These are phyloP conservation scores for Mallotus repandus DNA, from an alignment of 441 rosid species.

Conservation along the genomic window DNA sequence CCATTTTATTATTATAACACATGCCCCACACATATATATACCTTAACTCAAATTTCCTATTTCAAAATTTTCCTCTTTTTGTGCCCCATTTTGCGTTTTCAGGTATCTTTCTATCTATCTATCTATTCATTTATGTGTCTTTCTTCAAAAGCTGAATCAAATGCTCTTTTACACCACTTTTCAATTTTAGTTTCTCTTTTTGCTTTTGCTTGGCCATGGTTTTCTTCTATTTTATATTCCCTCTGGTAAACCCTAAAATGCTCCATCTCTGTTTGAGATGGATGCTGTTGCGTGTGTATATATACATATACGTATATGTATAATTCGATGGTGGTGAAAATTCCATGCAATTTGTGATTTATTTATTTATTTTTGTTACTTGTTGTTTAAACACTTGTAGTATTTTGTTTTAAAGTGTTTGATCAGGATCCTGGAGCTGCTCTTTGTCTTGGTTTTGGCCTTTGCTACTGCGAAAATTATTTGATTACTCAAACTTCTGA, in stretches of 20 bases:
- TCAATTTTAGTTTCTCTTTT: neutral
- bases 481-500: slow-evolving; percentile 26
- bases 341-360: neutral
- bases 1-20: no score
- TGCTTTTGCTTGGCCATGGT: neutral
- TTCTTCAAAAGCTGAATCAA: neutral
- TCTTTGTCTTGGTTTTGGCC: slow-evolving; percentile 22
- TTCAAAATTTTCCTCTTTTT: neutral
- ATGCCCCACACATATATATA: no score
- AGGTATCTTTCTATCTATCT: slow-evolving; percentile 20
- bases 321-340: neutral
- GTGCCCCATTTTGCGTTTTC: neutral
- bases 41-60: no score
- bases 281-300: neutral
- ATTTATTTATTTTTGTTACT: neutral
- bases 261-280: slow-evolving; percentile 14
- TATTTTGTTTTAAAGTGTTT: neutral
- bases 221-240: no score
- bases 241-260: slow-evolving; percentile 14
- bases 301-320: no score
- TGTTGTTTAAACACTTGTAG: slow-evolving; percentile 1
- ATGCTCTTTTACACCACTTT: neutral
- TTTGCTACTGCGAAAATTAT: slow-evolving; percentile 20
- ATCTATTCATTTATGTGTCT: neutral
- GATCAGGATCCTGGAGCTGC: slow-evolving; percentile 34